Conservation (phyloP, 192 early-diverging fungal genomes). For the Podila clonocystis region DNA sequence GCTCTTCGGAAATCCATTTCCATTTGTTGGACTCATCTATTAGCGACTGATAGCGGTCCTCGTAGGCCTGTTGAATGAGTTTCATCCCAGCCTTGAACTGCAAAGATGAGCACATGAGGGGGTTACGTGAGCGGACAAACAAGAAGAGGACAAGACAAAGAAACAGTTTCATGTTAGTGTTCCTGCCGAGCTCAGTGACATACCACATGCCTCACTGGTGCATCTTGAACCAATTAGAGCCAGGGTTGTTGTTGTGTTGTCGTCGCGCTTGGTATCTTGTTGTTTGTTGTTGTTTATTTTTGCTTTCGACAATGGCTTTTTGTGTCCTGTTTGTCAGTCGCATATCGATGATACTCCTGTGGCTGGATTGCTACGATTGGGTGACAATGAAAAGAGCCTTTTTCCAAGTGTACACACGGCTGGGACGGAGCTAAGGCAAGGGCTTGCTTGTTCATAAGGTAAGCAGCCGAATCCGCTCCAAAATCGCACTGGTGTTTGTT, state of each 20-base stretch:
- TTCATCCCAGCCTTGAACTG: constrained; percentile 45
- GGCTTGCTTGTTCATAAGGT: too few relatives aligned
- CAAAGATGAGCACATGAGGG: not conserved
- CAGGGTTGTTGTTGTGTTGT: too few relatives aligned
- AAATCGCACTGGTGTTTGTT: too few relatives aligned
- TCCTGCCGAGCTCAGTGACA: too few relatives aligned
- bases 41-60: constrained; percentile 38
- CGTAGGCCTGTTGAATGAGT: constrained; percentile 45
- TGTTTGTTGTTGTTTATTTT: too few relatives aligned
- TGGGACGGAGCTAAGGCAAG: too few relatives aligned
- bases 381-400: too few relatives aligned
- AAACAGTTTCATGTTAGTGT: not conserved
- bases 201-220: too few relatives aligned
- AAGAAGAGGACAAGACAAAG: not conserved
- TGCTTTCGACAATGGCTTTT: not conserved
- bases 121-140: not conserved
- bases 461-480: too few relatives aligned
- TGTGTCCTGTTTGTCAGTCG: not conserved
- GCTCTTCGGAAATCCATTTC: constrained; percentile 50
- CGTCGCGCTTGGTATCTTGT: too few relatives aligned
- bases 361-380: not conserved
- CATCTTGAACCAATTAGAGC: too few relatives aligned
- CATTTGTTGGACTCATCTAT: constrained; percentile 36
- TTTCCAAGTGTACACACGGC: too few relatives aligned
- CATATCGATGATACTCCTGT: not conserved